phyloP scores from a whole-genome alignment of 164 flowering plant species.

The Tinospora cordifolia region DNA sequence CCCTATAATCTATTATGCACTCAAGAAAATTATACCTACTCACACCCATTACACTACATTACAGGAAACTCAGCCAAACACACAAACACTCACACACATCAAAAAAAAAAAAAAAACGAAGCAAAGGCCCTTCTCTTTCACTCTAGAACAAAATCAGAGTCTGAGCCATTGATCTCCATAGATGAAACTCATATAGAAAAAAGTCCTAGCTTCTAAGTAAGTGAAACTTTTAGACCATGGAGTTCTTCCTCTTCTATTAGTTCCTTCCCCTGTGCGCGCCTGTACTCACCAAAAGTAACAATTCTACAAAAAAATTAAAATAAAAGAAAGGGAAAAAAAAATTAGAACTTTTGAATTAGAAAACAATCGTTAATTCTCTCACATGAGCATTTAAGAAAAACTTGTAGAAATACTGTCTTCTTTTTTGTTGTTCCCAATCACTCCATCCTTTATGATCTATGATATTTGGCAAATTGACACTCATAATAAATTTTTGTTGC shows the following conservation, averaged over 20 bases:
- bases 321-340: too few relatives aligned
- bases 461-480: constrained; percentile 40
- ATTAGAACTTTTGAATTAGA: neutral
- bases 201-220: constrained; percentile 38
- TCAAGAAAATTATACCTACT: too few relatives aligned
- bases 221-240: constrained; percentile 53
- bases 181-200: constrained; percentile 37
- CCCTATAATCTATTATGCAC: too few relatives aligned
- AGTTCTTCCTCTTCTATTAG: constrained; percentile 36
- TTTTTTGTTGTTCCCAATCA: constrained; percentile 49
- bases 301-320: constrained; percentile 36
- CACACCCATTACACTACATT: neutral
- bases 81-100: neutral
- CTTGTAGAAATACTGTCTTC: constrained; percentile 21
- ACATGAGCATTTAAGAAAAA: too few relatives aligned
- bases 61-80: neutral
- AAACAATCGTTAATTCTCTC: neutral
- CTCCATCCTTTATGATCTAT: constrained; percentile 64
- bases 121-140: neutral
- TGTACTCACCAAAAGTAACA: constrained; percentile 57
- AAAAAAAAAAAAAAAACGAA: too few relatives aligned
- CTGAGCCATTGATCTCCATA: constrained; percentile 63
- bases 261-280: constrained; percentile 60
- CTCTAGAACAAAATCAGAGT: constrained; percentile 21
- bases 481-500: constrained; percentile 52